These are phyloP conservation scores for Spathaspora girioi DNA, from an alignment of 805 yeast genomes.

Conservation along the genomic window DNA sequence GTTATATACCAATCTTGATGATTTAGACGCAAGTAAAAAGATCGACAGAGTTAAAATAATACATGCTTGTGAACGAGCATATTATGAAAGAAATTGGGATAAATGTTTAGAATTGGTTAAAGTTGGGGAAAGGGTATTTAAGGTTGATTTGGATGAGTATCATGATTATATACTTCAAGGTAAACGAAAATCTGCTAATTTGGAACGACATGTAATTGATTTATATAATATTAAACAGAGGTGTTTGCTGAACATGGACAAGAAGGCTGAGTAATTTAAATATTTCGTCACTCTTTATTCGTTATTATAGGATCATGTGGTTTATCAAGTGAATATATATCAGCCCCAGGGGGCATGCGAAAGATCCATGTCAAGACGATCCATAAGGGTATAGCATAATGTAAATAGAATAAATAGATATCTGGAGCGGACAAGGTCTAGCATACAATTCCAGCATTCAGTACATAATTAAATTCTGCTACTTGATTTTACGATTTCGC, in stretches of 20 bases:
- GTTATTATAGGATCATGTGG: no score
- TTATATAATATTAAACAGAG: conserved; percentile 40
- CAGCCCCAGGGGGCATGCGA: no score
- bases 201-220: conserved; percentile 50
- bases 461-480: no score
- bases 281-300: no score
- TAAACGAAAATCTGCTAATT: conserved; percentile 27
- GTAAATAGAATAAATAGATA: no score
- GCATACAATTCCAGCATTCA: no score
- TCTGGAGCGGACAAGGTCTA: no score
- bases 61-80: conserved; percentile 61
- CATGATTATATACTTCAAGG: conserved; percentile 3
- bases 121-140: conserved; percentile 30
- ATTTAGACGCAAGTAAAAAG: conserved; percentile 36
- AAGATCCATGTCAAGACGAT: no score
- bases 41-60: conserved; percentile 53
- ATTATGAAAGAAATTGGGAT: conserved; percentile 49
- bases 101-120: conserved; percentile 48
- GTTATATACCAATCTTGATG: conserved; percentile 29
- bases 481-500: no score
- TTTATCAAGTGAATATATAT: no score
- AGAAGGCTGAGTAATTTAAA: not conserved
- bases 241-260: conserved; percentile 26
- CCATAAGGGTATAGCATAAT: no score
- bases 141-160: conserved; percentile 15